Evolutionary conservation across 495 filamentous ascomycete species (phyloP), one percentile per base, ranked within the genome.

Genomic region (Stereocaulon alpinum): DNA sequence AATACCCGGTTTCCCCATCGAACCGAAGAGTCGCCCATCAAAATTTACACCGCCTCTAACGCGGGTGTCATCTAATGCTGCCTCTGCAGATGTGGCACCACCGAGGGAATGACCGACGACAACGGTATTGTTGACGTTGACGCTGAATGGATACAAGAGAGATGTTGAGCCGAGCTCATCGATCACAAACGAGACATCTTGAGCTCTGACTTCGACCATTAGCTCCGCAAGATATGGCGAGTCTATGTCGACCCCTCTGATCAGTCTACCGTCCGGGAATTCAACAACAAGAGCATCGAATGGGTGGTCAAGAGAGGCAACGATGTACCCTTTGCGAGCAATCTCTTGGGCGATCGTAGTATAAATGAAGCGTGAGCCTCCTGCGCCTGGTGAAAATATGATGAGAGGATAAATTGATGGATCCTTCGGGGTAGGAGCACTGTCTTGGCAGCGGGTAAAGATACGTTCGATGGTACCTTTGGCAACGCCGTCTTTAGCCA

Each of bases 71-170:
- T 64, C 49, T 12, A 68, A 53, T 60, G 77, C 64, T 4, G 71
- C 67, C 17, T 68, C 59, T 6, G 77, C 72, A 6, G 79, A 65
- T 4, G 80, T 70, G 1, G 76, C 74, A 15, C 81, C 81, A 20
- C 80, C 80, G 11, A 82, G 66, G 0, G 80, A 82, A 53, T 83
- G 79, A 0, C 81, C 79, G 24, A 76, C 73, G 11, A 76, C 43
- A 29, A 58, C 29, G 4, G 27, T 27, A 49, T 58, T 20, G 20
- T 9, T 43, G 10, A 29, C 41, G n/a, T 58, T 54, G 57, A 58
- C 42, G 51, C 42, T 22, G 20, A 32, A 11, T 49, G 60, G 57
- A 65, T 34, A 60, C 15, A 22, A 40, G 44, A 22, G 58, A 65
- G 41, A 57, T 20, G 30, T 40, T 44, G n/a, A 58, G 49, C n/a